A percentile compares a stretch with the other conserved stretches of the same genome.
These are phyloP conservation scores for Tolypocladium nubicola DNA, from an alignment of 2,329 filamentous ascomycete genomes.

Conservation along the genomic window DNA sequence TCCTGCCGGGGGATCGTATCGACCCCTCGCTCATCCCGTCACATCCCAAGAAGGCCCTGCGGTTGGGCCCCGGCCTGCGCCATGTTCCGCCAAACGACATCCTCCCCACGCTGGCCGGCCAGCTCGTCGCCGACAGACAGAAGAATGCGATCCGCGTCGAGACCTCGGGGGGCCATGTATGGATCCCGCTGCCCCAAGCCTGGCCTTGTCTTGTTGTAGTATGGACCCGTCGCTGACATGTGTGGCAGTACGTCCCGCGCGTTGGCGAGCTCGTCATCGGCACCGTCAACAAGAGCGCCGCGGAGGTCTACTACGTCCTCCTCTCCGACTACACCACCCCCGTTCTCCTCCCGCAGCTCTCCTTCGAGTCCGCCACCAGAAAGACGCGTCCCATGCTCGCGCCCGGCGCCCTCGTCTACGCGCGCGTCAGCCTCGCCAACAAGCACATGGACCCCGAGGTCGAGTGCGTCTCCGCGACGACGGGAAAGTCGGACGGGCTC, in stretches of 20 bases:
- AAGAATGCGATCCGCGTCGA: constrained; percentile 77
- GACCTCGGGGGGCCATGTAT: constrained; percentile 56
- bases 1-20: constrained; percentile 75
- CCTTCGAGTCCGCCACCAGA: constrained; percentile 88
- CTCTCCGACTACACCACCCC: constrained; percentile 55
- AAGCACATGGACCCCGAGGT: constrained; percentile 83
- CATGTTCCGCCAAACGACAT: constrained; percentile 70
- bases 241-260: constrained; percentile 60
- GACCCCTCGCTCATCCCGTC: constrained; percentile 56
- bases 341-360: constrained; percentile 70
- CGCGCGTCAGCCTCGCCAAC: constrained; percentile 67
- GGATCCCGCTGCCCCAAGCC: constrained; percentile 18
- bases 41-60: constrained; percentile 58
- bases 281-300: constrained; percentile 63
- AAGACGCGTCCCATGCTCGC: constrained; percentile 78
- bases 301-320: constrained; percentile 70
- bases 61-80: constrained; percentile 74
- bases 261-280: constrained; percentile 83
- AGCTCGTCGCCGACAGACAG: constrained; percentile 54
- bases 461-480: constrained; percentile 77
- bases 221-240: not conserved
- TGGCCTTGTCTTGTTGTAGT: not conserved
- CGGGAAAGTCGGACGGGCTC: constrained; percentile 80
- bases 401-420: constrained; percentile 75
- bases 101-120: constrained; percentile 55